Conservation (phyloP, 257 asterid species). For the Henckelia pumila region DNA sequence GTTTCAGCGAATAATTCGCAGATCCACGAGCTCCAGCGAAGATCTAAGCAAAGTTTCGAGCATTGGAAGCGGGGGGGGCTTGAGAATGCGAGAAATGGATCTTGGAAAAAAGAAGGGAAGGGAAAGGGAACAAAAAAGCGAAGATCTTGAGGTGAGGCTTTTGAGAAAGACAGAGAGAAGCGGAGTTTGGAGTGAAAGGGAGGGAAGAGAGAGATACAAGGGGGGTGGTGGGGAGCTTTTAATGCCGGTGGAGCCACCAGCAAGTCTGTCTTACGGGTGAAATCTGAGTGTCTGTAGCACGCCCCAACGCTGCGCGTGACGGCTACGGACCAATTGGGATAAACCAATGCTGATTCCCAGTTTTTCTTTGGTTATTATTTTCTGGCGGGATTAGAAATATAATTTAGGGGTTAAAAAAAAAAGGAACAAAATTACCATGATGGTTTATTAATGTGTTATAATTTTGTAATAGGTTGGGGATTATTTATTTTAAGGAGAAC, state of each 20-base stretch:
- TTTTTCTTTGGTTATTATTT: too few relatives aligned
- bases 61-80: slow-evolving; percentile 4
- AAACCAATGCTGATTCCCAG: too few relatives aligned
- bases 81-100: background rate
- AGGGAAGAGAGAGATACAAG: slow-evolving; percentile 13
- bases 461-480: too few relatives aligned
- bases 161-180: slow-evolving; percentile 1
- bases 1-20: slow-evolving; percentile 28
- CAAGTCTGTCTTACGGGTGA: slow-evolving; percentile 25
- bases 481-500: too few relatives aligned
- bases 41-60: slow-evolving; percentile 21
- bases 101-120: background rate
- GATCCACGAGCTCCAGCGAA: slow-evolving; percentile 48
- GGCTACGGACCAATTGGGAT: slow-evolving; percentile 21
- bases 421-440: too few relatives aligned
- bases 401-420: too few relatives aligned
- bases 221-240: slow-evolving; percentile 23
- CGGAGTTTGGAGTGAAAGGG: slow-evolving; percentile 21
- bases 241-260: slow-evolving; percentile 39
- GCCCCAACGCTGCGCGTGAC: slow-evolving; percentile 21
- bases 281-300: slow-evolving; percentile 13
- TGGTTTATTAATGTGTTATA: too few relatives aligned
- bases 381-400: too few relatives aligned
- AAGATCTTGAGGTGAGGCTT: slow-evolving; percentile 20
- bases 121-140: background rate